Percentiles rank a stretch among this genome's conserved stretches.
Evolutionary conservation across 306 rosid genomes (phyloP).

Genomic region (Elaeagnus macrophylla): DNA sequence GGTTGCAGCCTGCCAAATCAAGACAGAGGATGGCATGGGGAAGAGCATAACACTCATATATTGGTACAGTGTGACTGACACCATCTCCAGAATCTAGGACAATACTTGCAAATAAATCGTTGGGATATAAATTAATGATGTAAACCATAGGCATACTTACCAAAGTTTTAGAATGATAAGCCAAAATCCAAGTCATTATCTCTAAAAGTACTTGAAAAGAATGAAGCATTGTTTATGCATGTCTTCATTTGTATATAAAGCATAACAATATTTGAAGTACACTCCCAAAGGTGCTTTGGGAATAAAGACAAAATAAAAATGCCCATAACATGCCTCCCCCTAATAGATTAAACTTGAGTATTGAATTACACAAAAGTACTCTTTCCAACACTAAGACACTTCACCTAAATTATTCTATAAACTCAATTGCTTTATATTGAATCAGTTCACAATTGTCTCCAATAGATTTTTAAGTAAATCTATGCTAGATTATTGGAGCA

Average conservation of each 20-base stretch:
- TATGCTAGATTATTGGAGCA: not conserved
- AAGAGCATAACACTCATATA: slow-evolving; percentile 78
- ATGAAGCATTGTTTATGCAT: too few species aligned
- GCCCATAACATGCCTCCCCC: not conserved
- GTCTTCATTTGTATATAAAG: too few species aligned
- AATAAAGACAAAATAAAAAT: too few species aligned
- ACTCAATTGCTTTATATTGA: too few species aligned
- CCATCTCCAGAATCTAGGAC: slow-evolving; percentile 87
- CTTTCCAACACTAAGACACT: not conserved
- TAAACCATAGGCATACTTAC: too few species aligned
- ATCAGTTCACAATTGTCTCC: too few species aligned
- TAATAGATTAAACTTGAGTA: not conserved
- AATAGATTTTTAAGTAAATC: not conserved
- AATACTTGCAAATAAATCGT: slow-evolving; percentile 40
- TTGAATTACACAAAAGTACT: not conserved
- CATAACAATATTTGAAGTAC: not conserved
- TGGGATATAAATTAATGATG: too few species aligned
- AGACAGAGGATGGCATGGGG: slow-evolving; percentile 89
- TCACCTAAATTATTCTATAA: not conserved
- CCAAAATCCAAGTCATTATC: too few species aligned
- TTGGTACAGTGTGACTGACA: slow-evolving; percentile 84
- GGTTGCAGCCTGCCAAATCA: slow-evolving; percentile 89
- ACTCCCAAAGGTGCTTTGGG: not conserved
- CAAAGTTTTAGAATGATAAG: too few species aligned
- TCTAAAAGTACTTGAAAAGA: too few species aligned